Evolutionary conservation across 2,329 filamentous ascomycete genomes (phyloP).

Genomic region (Bipolaris gigantea): DNA sequence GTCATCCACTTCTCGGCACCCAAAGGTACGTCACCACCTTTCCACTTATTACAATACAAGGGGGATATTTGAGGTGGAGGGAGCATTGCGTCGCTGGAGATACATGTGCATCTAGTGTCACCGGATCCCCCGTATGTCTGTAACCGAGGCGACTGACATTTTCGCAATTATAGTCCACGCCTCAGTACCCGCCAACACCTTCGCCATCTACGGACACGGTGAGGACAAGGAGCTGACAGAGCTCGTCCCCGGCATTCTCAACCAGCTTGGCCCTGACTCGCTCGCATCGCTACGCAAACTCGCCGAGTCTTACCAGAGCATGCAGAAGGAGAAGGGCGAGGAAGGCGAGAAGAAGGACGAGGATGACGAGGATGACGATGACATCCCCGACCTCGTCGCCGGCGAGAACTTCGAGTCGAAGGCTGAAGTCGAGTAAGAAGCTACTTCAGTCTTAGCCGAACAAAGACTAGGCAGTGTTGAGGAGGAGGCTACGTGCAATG

Average conservation of each 20-base stretch:
- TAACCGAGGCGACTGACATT: constrained; percentile 13
- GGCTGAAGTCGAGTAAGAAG: constrained; percentile 74
- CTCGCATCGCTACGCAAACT: constrained; percentile 97
- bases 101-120: neutral
- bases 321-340: constrained; percentile 89
- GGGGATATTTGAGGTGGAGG: neutral
- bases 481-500: constrained; percentile 22
- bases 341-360: constrained; percentile 71
- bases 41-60: neutral
- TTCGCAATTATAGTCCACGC: constrained; percentile 73
- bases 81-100: neutral
- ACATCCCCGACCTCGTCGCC: constrained; percentile 95
- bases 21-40: constrained; percentile 69
- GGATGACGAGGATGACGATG: constrained; percentile 67
- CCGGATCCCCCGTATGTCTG: neutral
- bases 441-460: constrained; percentile 11
- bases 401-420: constrained; percentile 97
- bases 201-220: constrained; percentile 97
- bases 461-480: constrained; percentile 22
- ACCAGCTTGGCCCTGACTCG: constrained; percentile 98
- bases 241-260: constrained; percentile 98
- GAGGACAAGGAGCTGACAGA: constrained; percentile 99
- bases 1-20: constrained; percentile 99
- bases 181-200: constrained; percentile 96
- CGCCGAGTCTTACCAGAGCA: constrained; percentile 98